Percentiles rank a stretch among this genome's conserved stretches.
phyloP scores from a whole-genome alignment of 2,329 filamentous ascomycete species.

The Penicillium sp. region DNA sequence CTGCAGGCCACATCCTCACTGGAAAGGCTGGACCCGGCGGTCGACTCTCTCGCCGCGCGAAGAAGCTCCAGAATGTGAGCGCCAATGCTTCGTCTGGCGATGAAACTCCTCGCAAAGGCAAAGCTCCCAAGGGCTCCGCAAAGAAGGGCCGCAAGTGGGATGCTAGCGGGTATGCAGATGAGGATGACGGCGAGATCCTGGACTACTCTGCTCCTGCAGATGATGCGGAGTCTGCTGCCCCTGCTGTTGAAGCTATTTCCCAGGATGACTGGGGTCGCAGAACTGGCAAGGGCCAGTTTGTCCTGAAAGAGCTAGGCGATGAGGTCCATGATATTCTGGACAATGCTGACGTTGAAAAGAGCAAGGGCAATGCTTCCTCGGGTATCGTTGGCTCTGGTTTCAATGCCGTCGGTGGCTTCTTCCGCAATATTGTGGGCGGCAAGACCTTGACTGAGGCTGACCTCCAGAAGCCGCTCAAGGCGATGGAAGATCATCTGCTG shows the following conservation, averaged over 20 bases:
- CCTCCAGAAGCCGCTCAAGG: constrained; percentile 86
- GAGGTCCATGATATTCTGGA: constrained; percentile 89
- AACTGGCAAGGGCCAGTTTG: constrained; percentile 85
- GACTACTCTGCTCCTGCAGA: constrained; percentile 78
- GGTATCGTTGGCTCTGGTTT: constrained; percentile 77
- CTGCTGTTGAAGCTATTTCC: constrained; percentile 70
- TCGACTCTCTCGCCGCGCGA: constrained; percentile 77
- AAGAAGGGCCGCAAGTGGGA: constrained; percentile 95
- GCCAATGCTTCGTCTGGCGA: constrained; percentile 72
- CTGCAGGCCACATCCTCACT: constrained; percentile 66
- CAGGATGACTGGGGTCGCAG: constrained; percentile 79
- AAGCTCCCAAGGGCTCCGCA: constrained; percentile 47
- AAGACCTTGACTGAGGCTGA: constrained; percentile 88
- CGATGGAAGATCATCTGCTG: constrained; percentile 91
- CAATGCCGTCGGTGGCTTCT: constrained; percentile 80
- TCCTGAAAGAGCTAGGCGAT: constrained; percentile 87
- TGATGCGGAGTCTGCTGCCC: constrained; percentile 54
- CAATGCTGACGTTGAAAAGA: constrained; percentile 67
- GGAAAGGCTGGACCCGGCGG: constrained; percentile 71
- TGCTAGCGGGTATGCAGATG: constrained; percentile 80
- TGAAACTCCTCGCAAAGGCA: constrained; percentile 65
- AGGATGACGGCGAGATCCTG: constrained; percentile 74
- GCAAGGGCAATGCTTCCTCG: constrained; percentile 47
- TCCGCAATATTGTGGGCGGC: constrained; percentile 91
- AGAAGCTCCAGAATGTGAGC: constrained; percentile 60